phyloP scores from a whole-genome alignment of 345 rosid species.

The Hevea brasiliensis region DNA sequence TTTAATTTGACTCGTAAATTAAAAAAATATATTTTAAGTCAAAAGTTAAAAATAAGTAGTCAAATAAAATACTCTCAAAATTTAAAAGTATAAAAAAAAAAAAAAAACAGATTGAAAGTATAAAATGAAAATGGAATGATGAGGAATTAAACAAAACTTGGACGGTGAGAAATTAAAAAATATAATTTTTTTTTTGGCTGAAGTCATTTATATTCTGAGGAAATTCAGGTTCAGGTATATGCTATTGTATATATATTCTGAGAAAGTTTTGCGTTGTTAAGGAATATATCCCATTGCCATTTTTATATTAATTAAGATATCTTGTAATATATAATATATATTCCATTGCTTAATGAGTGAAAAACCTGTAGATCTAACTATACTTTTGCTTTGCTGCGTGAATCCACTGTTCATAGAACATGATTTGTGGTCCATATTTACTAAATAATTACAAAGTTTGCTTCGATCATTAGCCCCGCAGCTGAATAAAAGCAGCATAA shows the following conservation, averaged over 20 bases:
- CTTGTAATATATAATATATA: constrained; percentile 15
- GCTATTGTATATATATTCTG: no score
- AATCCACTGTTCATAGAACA: constrained; percentile 28
- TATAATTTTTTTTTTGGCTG: background rate
- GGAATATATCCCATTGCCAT: constrained; percentile 28
- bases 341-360: constrained; percentile 12
- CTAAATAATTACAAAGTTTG: constrained; percentile 13
- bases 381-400: constrained; percentile 19
- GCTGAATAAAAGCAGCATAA: constrained; percentile 1
- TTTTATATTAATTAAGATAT: constrained; percentile 19
- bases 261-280: background rate
- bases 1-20: no score
- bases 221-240: no score
- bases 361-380: constrained; percentile 10
- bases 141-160: background rate
- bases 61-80: no score
- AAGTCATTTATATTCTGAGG: background rate
- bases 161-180: background rate
- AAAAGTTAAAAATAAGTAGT: no score
- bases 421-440: constrained; percentile 38
- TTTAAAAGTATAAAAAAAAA: no score
- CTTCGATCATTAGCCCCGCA: background rate
- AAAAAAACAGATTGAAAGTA: no score
- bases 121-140: background rate
- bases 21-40: no score